A percentile compares a stretch with the other conserved stretches of the same genome.
phyloP scores from a whole-genome alignment of 306 rosid genomes.

The Lagenaria siceraria region DNA sequence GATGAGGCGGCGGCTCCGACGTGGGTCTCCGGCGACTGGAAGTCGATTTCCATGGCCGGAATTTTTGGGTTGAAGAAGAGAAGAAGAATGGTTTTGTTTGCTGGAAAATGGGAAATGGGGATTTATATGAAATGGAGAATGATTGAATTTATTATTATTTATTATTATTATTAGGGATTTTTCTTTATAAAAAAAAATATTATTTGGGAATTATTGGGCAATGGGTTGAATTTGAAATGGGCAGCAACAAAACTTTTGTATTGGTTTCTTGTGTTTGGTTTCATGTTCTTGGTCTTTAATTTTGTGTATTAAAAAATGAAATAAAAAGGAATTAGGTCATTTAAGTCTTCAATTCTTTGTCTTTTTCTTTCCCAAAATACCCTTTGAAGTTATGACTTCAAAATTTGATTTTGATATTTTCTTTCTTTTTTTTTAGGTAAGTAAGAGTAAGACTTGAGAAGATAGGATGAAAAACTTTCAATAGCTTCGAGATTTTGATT shows the following conservation, averaged over 20 bases:
- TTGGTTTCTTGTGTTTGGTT: constrained; percentile 1
- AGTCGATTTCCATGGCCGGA: constrained; percentile 57
- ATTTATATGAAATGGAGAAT: neutral
- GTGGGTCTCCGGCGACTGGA: constrained; percentile 34
- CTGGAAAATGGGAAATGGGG: neutral
- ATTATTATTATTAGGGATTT: neutral
- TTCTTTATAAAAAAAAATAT: too few relatives aligned
- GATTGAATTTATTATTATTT: neutral
- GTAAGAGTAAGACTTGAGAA: too few relatives aligned
- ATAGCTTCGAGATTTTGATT: too few relatives aligned
- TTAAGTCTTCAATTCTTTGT: neutral
- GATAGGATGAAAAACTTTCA: too few relatives aligned
- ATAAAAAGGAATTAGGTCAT: neutral
- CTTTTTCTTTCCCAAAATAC: neutral
- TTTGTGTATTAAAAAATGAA: neutral
- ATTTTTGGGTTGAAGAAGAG: neutral
- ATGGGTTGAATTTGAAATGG: neutral
- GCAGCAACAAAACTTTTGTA: neutral
- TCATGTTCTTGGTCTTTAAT: constrained; percentile 1
- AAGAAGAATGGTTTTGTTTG: neutral
- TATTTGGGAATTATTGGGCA: neutral
- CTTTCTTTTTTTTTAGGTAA: too few relatives aligned
- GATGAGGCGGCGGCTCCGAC: constrained; percentile 18
- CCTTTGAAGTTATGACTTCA: neutral
- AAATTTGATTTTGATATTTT: neutral